These are phyloP conservation scores for Entomortierella lignicola DNA, from an alignment of 192 early-diverging fungal genomes.

Conservation along the genomic window DNA sequence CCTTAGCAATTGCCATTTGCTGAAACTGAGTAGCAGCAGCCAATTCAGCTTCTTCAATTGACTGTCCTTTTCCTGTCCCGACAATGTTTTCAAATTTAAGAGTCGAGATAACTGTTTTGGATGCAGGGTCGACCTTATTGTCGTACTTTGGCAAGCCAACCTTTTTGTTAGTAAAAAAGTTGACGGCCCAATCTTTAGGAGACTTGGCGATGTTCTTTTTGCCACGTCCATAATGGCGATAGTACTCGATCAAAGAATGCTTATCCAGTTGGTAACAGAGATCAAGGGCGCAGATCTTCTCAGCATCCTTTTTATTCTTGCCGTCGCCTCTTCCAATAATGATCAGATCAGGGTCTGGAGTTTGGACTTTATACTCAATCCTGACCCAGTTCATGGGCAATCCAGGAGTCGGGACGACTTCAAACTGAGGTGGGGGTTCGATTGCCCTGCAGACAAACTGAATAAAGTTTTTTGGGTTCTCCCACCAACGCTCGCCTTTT, in stretches of 20 bases:
- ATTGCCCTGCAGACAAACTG: conserved; percentile 46
- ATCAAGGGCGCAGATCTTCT: conserved; percentile 52
- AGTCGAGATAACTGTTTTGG: conserved; percentile 26
- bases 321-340: conserved; percentile 52
- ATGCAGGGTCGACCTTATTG: conserved; percentile 26
- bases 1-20: conserved; percentile 46
- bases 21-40: conserved; percentile 55
- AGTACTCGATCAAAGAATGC: conserved; percentile 47
- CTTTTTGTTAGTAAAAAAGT: conserved; percentile 53
- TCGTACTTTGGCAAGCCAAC: conserved; percentile 42
- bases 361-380: conserved; percentile 48
- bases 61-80: conserved; percentile 47
- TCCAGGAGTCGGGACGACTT: conserved; percentile 23
- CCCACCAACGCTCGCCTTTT: conserved; percentile 55
- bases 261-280: conserved; percentile 52
- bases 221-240: conserved; percentile 49
- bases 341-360: conserved; percentile 35
- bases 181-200: conserved; percentile 52
- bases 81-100: conserved; percentile 47
- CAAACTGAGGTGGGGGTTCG: conserved; percentile 47
- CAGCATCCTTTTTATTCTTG: conserved; percentile 58
- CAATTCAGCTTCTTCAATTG: conserved; percentile 48
- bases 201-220: conserved; percentile 47
- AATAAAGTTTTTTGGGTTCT: conserved; percentile 51
- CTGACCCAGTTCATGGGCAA: conserved; percentile 50